A percentile compares a stretch with the other conserved stretches of the same genome.
phyloP scores from a whole-genome alignment of 2,329 filamentous ascomycete genomes.

The Fusarium bulbicola region DNA sequence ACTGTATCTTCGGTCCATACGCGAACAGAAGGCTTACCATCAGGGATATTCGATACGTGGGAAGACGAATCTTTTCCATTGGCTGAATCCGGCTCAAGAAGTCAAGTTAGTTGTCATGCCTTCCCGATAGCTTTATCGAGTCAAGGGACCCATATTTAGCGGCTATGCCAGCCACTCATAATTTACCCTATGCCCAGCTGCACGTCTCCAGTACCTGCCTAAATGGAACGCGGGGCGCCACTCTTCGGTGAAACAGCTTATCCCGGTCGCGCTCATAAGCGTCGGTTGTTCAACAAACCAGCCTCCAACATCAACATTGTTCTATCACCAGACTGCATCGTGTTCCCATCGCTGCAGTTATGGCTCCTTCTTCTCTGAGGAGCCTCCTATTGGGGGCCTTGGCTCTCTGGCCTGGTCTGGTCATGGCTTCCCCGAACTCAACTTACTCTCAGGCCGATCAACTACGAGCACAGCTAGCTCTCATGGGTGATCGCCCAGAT shows the following conservation, averaged over 20 bases:
- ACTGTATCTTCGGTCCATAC: not conserved
- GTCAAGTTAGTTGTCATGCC: constrained; percentile 20
- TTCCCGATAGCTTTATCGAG: constrained; percentile 11
- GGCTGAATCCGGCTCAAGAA: constrained; percentile 9
- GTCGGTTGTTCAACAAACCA: constrained; percentile 19
- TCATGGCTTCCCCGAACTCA: constrained; percentile 55
- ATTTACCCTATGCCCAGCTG: not conserved
- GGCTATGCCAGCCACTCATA: constrained; percentile 23
- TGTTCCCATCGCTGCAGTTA: constrained; percentile 44
- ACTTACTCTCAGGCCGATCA: constrained; percentile 71
- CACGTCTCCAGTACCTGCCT: constrained; percentile 33
- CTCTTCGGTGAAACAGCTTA: constrained; percentile 39
- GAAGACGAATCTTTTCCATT: constrained; percentile 2
- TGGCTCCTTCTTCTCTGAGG: constrained; percentile 52
- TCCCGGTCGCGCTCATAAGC: constrained; percentile 34
- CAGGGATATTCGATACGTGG: not conserved
- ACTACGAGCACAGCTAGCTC: constrained; percentile 71
- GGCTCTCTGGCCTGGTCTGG: constrained; percentile 52
- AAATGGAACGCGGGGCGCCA: constrained; percentile 40
- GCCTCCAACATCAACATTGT: constrained; percentile 27
- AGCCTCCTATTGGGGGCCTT: constrained; percentile 53
- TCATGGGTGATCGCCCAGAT: constrained; percentile 77
- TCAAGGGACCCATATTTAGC: constrained; percentile 30
- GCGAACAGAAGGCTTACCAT: not conserved
- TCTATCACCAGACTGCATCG: constrained; percentile 31